phyloP scores from a whole-genome alignment of 2,329 filamentous ascomycete genomes.

The Epichloe hybrida region DNA sequence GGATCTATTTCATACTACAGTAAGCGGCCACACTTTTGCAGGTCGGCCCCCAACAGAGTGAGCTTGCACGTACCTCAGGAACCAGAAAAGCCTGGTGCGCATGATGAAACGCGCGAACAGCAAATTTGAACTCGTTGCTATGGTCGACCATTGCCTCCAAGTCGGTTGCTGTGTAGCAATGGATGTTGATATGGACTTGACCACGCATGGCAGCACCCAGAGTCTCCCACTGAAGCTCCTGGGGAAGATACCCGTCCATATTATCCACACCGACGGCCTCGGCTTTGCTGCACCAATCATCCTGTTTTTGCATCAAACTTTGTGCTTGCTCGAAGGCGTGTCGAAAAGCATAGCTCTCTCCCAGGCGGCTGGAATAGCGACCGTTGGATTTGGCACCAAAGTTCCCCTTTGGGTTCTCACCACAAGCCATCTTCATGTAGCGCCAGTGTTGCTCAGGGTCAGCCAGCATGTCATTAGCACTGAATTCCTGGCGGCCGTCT shows the following conservation, averaged over 20 bases:
- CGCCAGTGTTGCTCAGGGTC: constrained; percentile 52
- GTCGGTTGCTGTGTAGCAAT: constrained; percentile 59
- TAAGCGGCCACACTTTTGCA: neutral
- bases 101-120: constrained; percentile 55
- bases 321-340: constrained; percentile 53
- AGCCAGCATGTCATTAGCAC: constrained; percentile 49
- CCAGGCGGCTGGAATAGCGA: constrained; percentile 45
- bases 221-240: constrained; percentile 50
- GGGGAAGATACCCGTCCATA: constrained; percentile 47
- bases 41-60: neutral
- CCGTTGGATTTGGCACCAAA: constrained; percentile 31
- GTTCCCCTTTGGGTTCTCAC: constrained; percentile 52
- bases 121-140: constrained; percentile 58
- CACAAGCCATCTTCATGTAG: constrained; percentile 68
- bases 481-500: constrained; percentile 49
- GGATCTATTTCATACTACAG: constrained; percentile 22
- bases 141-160: constrained; percentile 57
- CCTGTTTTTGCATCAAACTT: constrained; percentile 42
- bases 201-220: constrained; percentile 49
- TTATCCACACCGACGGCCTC: constrained; percentile 33
- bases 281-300: constrained; percentile 54
- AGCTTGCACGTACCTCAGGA: constrained; percentile 36
- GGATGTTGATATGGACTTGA: constrained; percentile 55
- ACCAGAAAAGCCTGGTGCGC: constrained; percentile 54
- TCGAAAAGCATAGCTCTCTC: constrained; percentile 56